These are phyloP conservation scores for Choanephora cucurbitarum DNA, from an alignment of 371 early-diverging fungal species.

Conservation along the genomic window DNA sequence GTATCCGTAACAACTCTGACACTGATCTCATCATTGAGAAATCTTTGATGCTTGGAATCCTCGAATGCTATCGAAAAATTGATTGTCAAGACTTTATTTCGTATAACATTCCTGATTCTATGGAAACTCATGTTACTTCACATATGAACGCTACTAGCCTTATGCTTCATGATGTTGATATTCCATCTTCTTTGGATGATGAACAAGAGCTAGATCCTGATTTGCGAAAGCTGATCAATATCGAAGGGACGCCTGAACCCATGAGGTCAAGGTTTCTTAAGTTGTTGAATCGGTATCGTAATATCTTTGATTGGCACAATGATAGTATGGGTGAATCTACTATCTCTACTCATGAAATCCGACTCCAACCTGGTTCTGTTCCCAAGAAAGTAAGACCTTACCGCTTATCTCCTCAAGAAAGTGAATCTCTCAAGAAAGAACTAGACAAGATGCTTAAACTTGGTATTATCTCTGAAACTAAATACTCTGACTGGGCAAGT, in stretches of 20 bases:
- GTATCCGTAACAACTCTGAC: no score
- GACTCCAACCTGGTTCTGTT: constrained; percentile 1
- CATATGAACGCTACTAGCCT: no score
- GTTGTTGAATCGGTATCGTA: background rate
- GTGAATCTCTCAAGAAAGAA: constrained; percentile 1
- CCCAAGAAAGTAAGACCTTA: constrained; percentile 3
- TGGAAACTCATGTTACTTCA: no score
- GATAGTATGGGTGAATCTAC: constrained; percentile 4
- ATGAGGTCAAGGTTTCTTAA: no score
- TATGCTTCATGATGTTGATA: no score
- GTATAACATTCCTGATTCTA: no score
- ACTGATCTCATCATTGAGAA: no score
- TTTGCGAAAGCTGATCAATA: background rate
- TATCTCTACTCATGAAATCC: background rate
- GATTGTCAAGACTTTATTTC: no score
- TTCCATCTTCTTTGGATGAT: background rate
- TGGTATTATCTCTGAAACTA: constrained; percentile 14
- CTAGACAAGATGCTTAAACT: constrained; percentile 9
- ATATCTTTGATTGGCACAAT: constrained; percentile 11
- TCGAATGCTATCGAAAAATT: no score
- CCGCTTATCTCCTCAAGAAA: background rate
- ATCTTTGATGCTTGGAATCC: no score
- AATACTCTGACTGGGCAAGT: background rate
- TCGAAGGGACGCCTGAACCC: no score
- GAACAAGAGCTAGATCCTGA: background rate